These are phyloP conservation scores for Hypoxylon fuscum DNA, from an alignment of 495 filamentous ascomycete genomes.

Conservation along the genomic window DNA sequence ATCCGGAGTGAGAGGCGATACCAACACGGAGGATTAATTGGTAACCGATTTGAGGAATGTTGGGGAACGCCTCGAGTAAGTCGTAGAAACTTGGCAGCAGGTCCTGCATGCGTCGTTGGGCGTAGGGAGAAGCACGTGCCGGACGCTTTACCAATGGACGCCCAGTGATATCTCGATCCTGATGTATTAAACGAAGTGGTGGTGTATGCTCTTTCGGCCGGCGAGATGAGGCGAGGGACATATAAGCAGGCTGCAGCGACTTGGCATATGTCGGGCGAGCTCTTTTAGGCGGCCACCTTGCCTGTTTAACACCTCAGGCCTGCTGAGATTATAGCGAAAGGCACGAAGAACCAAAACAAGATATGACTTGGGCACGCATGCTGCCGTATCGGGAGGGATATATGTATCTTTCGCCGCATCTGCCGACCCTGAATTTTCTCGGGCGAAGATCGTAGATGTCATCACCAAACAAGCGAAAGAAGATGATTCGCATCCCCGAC, in stretches of 20 bases:
- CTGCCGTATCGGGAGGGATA: neutral
- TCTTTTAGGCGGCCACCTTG: no score
- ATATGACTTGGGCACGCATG: neutral
- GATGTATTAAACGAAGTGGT: slow-evolving; percentile 5
- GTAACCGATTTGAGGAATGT: slow-evolving; percentile 3
- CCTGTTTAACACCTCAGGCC: no score
- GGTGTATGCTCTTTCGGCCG: neutral
- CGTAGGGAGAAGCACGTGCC: slow-evolving; percentile 25
- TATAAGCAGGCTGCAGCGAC: no score
- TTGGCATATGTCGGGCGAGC: neutral
- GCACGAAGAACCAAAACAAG: neutral
- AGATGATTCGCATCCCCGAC: slow-evolving; percentile 19
- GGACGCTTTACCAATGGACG: slow-evolving; percentile 27
- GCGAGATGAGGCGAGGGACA: no score
- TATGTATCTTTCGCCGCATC: slow-evolving; percentile 5
- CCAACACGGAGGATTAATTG: slow-evolving; percentile 7
- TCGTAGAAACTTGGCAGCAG: slow-evolving; percentile 17
- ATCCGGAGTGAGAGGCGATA: slow-evolving; percentile 15
- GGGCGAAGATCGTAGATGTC: slow-evolving; percentile 22
- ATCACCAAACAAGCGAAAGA: slow-evolving; percentile 6
- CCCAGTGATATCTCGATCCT: slow-evolving; percentile 3
- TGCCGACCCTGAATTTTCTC: slow-evolving; percentile 9
- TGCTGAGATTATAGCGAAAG: no score
- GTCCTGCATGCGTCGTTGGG: slow-evolving; percentile 18
- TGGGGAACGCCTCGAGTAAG: slow-evolving; percentile 1